These are phyloP conservation scores for Fusarium transvaalense DNA, from an alignment of 2,329 filamentous ascomycete genomes.

Conservation along the genomic window DNA sequence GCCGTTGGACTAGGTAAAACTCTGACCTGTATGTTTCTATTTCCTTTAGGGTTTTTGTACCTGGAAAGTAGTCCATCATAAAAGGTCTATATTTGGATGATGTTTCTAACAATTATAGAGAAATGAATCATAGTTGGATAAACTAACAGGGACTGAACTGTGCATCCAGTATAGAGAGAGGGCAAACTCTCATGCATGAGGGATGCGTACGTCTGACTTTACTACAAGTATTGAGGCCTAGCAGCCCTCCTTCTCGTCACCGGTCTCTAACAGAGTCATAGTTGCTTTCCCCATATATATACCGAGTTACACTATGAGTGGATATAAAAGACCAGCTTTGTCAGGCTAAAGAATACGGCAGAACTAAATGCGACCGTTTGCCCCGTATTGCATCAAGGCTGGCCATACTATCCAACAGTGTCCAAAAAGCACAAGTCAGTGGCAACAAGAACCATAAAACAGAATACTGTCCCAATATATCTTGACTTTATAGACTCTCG, in stretches of 20 bases:
- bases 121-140: background rate
- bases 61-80: background rate
- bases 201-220: background rate
- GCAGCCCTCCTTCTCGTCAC: background rate
- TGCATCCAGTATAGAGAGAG: background rate
- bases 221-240: background rate
- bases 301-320: too few species aligned
- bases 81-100: background rate
- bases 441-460: too few species aligned
- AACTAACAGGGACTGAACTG: background rate
- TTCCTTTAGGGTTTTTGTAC: background rate
- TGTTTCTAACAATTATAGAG: background rate
- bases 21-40: background rate
- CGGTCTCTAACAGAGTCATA: background rate
- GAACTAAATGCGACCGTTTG: too few species aligned
- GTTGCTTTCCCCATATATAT: too few species aligned
- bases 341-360: too few species aligned
- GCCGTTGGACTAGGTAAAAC: slow-evolving; percentile 1
- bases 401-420: too few species aligned
- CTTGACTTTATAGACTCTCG: too few species aligned
- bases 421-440: too few species aligned
- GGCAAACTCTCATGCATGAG: background rate
- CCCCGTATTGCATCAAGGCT: too few species aligned
- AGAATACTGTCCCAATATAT: too few species aligned
- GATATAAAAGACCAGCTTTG: too few species aligned